Percentiles rank a stretch among this genome's conserved stretches.
phyloP scores from a whole-genome alignment of 179 eudicot species.

The Camellia oleifera region DNA sequence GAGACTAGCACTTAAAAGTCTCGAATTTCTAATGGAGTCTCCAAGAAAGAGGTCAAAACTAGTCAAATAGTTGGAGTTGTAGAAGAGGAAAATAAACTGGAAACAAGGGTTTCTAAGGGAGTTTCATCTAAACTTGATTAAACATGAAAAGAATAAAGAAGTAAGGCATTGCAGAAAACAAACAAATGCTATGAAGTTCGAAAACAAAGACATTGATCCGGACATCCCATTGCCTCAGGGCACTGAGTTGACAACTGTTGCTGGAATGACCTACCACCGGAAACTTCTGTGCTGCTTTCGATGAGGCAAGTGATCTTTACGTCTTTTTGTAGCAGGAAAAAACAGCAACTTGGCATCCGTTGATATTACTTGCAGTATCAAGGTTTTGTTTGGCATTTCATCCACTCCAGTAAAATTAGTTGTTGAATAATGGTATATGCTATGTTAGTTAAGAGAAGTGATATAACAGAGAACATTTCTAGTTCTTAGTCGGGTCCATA shows the following conservation, averaged over 20 bases:
- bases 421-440: neutral
- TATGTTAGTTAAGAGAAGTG: neutral
- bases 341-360: neutral
- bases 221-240: no score
- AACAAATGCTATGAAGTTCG: conserved; percentile 10
- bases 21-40: no score
- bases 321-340: neutral
- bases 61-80: no score
- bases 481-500: no score
- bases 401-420: neutral
- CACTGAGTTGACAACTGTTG: no score
- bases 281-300: conserved; percentile 42
- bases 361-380: neutral
- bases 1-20: no score
- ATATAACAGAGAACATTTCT: no score
- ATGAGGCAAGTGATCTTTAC: conserved; percentile 41
- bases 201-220: neutral
- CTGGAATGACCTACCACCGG: no score
- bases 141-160: conserved; percentile 23
- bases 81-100: conserved; percentile 15
- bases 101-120: conserved; percentile 3
- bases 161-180: conserved; percentile 39
- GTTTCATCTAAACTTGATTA: no score
- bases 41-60: no score
- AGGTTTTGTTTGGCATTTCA: neutral